Conservation (phyloP, 805 yeast species). For the Blastobotrys mokoenaii region DNA sequence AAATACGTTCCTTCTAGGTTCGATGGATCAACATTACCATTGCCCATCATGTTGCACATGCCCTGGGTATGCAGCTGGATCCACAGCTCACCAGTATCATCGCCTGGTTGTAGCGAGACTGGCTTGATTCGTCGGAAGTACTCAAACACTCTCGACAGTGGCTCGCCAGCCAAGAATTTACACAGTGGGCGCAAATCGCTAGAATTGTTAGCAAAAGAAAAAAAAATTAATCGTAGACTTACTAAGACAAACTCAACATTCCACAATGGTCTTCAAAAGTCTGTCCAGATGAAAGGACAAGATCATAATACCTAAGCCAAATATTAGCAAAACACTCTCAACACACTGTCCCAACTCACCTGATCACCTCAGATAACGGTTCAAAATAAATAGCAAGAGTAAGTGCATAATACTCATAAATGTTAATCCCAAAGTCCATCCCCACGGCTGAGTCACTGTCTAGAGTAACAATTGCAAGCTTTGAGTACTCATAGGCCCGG, state of each 20-base stretch:
- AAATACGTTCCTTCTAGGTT: slow-evolving; percentile 16
- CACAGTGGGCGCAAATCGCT: slow-evolving; percentile 20
- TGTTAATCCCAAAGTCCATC: slow-evolving; percentile 30
- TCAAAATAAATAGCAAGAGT: slow-evolving; percentile 37
- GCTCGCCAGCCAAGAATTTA: slow-evolving; percentile 19
- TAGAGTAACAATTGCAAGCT: slow-evolving; percentile 34
- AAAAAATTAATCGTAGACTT: slow-evolving; percentile 4
- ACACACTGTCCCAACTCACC: slow-evolving; percentile 16
- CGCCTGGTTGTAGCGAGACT: slow-evolving; percentile 11
- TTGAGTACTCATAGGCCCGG: slow-evolving; percentile 35
- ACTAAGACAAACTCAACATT: slow-evolving; percentile 17
- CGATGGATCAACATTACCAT: slow-evolving; percentile 15
- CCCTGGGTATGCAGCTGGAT: slow-evolving; percentile 17
- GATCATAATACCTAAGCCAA: slow-evolving; percentile 16
- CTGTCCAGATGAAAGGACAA: slow-evolving; percentile 19
- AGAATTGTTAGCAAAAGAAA: background rate
- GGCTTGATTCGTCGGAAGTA: slow-evolving; percentile 15
- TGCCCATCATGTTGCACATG: slow-evolving; percentile 16
- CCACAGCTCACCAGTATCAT: slow-evolving; percentile 18
- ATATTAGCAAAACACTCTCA: background rate
- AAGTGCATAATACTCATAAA: slow-evolving; percentile 36
- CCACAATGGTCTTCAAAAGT: slow-evolving; percentile 19
- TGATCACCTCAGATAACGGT: slow-evolving; percentile 31
- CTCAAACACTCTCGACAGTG: slow-evolving; percentile 14
- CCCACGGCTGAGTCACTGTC: slow-evolving; percentile 29